Percentiles rank a stretch among this genome's conserved stretches.
Evolutionary conservation across 2,329 filamentous ascomycete genomes (phyloP).

Genomic region (Calycina herbarum): DNA sequence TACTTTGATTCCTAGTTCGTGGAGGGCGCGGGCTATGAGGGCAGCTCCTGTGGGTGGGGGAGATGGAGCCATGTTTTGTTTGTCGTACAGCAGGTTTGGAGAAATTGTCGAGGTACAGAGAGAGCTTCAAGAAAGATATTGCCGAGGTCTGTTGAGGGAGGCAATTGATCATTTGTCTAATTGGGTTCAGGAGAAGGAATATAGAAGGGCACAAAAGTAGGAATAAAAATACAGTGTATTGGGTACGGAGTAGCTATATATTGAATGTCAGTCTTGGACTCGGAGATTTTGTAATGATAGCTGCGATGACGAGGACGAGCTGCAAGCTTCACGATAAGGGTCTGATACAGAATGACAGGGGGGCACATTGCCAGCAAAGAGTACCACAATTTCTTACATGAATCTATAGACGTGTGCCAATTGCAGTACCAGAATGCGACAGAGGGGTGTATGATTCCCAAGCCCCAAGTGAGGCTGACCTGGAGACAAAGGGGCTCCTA

Average conservation of each 20-base stretch:
- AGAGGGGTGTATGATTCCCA: not conserved
- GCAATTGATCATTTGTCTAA: not conserved
- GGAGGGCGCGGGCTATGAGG: slow-evolving; percentile 33
- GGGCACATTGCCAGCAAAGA: not conserved
- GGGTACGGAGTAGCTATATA: not conserved
- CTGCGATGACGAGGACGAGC: no score
- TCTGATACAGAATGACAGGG: not conserved
- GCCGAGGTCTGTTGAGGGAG: not conserved
- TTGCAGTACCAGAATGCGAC: slow-evolving; percentile 3
- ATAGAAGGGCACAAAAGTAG: not conserved
- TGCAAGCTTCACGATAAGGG: not conserved
- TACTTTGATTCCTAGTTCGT: slow-evolving; percentile 33
- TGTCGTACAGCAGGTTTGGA: not conserved
- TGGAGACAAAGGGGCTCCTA: not conserved
- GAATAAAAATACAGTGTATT: not conserved
- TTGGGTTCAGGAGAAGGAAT: not conserved
- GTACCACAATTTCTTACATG: not conserved
- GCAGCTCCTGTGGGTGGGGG: slow-evolving; percentile 24
- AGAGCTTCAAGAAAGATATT: not conserved
- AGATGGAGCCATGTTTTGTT: slow-evolving; percentile 18
- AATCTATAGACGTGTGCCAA: slow-evolving; percentile 14
- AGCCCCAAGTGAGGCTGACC: not conserved
- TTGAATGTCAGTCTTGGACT: no score
- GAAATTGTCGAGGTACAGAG: not conserved
- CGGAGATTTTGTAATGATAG: no score